Evolutionary conservation across 176 grass and related monocot genomes (phyloP).

Genomic region (Aegilops longissima): DNA sequence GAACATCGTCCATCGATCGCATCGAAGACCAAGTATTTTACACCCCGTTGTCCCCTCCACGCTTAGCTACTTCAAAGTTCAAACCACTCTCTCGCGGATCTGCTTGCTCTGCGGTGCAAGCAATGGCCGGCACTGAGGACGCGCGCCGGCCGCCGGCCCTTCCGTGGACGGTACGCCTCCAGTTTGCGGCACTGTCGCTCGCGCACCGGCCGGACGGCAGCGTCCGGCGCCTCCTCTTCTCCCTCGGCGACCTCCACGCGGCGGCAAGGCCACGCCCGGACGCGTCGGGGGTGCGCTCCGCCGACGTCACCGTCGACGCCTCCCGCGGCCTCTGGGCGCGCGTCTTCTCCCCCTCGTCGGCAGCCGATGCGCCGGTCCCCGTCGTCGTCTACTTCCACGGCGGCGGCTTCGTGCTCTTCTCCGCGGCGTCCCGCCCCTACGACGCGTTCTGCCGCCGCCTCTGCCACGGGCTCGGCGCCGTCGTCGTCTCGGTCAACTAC

Average conservation of each 20-base stretch:
- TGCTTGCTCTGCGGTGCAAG: background rate
- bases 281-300: conserved; percentile 25
- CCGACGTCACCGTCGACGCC: conserved; percentile 40
- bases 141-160: conserved; percentile 16
- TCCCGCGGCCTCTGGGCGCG: conserved; percentile 33
- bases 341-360: conserved; percentile 22
- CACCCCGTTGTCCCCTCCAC: background rate
- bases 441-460: conserved; percentile 39
- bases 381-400: conserved; percentile 52
- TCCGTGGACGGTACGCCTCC: conserved; percentile 39
- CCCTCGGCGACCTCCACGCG: conserved; percentile 21
- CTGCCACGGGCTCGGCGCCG: conserved; percentile 19
- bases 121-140: background rate
- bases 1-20: background rate
- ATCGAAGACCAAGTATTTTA: background rate
- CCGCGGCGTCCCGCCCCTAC: conserved; percentile 24
- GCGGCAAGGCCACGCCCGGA: conserved; percentile 8
- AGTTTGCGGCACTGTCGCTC: conserved; percentile 12
- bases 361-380: background rate
- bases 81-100: background rate
- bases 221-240: conserved; percentile 36
- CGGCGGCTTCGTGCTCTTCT: conserved; percentile 41
- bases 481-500: conserved; percentile 58
- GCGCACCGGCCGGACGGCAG: conserved; percentile 41
- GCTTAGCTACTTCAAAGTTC: background rate